phyloP scores from a whole-genome alignment of 2,329 filamentous ascomycete genomes.

The Verticillium nonalfalfae region DNA sequence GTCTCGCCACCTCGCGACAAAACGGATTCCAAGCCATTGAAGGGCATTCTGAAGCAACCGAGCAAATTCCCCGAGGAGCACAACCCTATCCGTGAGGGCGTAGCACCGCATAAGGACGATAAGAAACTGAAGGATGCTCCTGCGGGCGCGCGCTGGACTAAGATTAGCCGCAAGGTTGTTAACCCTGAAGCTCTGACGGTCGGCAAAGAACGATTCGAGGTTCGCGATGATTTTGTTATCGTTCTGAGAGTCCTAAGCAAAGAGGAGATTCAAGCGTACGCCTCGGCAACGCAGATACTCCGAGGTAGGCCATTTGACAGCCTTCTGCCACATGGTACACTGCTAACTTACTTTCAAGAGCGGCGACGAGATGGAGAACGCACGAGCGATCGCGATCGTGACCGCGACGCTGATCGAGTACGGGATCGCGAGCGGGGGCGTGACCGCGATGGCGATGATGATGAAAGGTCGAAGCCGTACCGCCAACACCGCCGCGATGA shows the following conservation, averaged over 20 bases:
- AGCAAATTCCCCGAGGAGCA: slow-evolving; percentile 84
- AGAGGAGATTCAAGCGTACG: slow-evolving; percentile 86
- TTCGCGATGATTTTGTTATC: slow-evolving; percentile 89
- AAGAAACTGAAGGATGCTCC: slow-evolving; percentile 66
- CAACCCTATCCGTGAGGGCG: slow-evolving; percentile 78
- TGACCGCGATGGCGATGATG: slow-evolving; percentile 19
- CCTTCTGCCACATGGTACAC: neutral
- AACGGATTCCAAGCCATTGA: slow-evolving; percentile 62
- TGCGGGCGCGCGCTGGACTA: slow-evolving; percentile 81
- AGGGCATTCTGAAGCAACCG: slow-evolving; percentile 80
- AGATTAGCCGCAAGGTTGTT: slow-evolving; percentile 81
- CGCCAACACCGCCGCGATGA: slow-evolving; percentile 22
- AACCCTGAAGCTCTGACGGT: slow-evolving; percentile 82
- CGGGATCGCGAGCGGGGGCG: slow-evolving; percentile 16
- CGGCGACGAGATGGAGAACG: slow-evolving; percentile 21
- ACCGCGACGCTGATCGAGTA: slow-evolving; percentile 26
- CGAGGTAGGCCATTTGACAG: slow-evolving; percentile 51
- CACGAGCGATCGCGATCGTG: slow-evolving; percentile 13
- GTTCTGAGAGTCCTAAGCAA: slow-evolving; percentile 80
- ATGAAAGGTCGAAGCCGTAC: slow-evolving; percentile 13
- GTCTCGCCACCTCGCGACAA: slow-evolving; percentile 63
- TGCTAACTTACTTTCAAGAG: slow-evolving; percentile 15
- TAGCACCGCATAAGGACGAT: slow-evolving; percentile 87
- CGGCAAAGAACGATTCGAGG: slow-evolving; percentile 87
- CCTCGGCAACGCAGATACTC: slow-evolving; percentile 72